phyloP scores from a whole-genome alignment of 2,329 filamentous ascomycete species.

The Claviceps purpurea region DNA sequence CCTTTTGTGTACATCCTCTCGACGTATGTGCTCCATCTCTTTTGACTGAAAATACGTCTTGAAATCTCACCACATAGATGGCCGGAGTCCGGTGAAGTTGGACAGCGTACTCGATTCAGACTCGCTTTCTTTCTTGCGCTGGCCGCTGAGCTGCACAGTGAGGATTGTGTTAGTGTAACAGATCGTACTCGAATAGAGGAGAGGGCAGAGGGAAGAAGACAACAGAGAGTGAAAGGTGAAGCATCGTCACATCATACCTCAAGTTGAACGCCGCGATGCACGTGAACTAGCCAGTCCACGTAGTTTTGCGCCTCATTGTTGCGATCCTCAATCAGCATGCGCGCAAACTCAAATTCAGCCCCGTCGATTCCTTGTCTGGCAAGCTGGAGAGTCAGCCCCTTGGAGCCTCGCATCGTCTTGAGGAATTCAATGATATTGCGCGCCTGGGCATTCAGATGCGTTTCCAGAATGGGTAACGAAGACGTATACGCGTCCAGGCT shows the following conservation, averaged over 20 bases:
- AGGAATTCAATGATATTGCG: constrained; percentile 88
- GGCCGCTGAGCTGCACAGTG: constrained; percentile 44
- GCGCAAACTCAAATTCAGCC: constrained; percentile 90
- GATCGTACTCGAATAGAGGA: neutral
- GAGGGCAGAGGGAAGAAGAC: neutral
- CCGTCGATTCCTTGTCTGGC: constrained; percentile 88
- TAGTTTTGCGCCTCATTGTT: constrained; percentile 98
- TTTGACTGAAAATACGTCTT: too few species aligned
- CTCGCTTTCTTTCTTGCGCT: constrained; percentile 55
- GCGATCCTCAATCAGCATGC: constrained; percentile 80
- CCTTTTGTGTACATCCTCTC: too few species aligned
- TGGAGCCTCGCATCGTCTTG: constrained; percentile 65
- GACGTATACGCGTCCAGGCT: constrained; percentile 70
- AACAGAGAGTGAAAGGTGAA: neutral
- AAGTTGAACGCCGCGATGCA: constrained; percentile 84
- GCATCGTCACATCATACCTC: constrained; percentile 43
- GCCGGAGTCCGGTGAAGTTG: constrained; percentile 39
- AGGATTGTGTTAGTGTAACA: constrained; percentile 6
- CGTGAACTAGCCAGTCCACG: constrained; percentile 94
- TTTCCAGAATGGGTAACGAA: constrained; percentile 70
- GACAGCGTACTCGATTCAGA: constrained; percentile 33
- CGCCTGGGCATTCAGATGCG: constrained; percentile 86
- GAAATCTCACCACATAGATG: constrained; percentile 5
- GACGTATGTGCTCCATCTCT: too few species aligned
- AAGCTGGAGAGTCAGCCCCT: constrained; percentile 78